A percentile compares a stretch with the other conserved stretches of the same genome.
phyloP scores from a whole-genome alignment of 768 basidiomycete genomes.

The Astraeus odoratus region DNA sequence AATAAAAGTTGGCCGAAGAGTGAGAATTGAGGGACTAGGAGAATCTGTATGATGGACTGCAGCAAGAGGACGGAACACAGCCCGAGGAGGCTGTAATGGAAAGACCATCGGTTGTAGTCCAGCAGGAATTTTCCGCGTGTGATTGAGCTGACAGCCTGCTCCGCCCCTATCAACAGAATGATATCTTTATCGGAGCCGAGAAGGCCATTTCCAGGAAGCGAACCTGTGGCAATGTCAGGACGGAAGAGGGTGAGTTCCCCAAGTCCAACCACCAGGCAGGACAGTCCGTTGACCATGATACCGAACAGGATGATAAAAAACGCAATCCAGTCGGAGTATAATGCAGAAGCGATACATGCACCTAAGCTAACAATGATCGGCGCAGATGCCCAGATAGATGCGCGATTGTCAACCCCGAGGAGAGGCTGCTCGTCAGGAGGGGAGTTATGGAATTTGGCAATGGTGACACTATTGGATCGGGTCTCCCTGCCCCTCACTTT shows the following conservation, averaged over 20 bases:
- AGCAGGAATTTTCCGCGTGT: slow-evolving; percentile 24
- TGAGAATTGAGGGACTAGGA: slow-evolving; percentile 26
- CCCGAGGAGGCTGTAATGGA: slow-evolving; percentile 11
- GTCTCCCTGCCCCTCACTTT: slow-evolving; percentile 11
- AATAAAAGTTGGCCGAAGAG: slow-evolving; percentile 32
- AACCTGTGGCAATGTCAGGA: slow-evolving; percentile 8
- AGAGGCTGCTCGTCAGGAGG: slow-evolving; percentile 1
- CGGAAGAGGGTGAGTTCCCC: slow-evolving; percentile 14
- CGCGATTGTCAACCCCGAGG: slow-evolving; percentile 3
- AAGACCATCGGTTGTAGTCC: slow-evolving; percentile 2
- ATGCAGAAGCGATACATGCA: slow-evolving; percentile 18
- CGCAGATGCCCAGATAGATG: slow-evolving; percentile 7
- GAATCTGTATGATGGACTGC: slow-evolving; percentile 25
- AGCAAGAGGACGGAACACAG: slow-evolving; percentile 20
- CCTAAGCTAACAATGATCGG: slow-evolving; percentile 21
- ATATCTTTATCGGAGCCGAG: slow-evolving; percentile 14
- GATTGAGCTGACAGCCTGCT: slow-evolving; percentile 21
- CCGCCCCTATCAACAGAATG: slow-evolving; percentile 24
- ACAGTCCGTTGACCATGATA: slow-evolving; percentile 24
- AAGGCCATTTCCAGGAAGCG: slow-evolving; percentile 23
- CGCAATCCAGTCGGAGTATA: slow-evolving; percentile 24
- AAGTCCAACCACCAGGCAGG: slow-evolving; percentile 20
- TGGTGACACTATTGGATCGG: slow-evolving; percentile 8
- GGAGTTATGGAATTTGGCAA: slow-evolving; percentile 12
- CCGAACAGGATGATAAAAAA: slow-evolving; percentile 25